phyloP scores from a whole-genome alignment of 257 asterid genomes.

The Marsdenia floribunda region DNA sequence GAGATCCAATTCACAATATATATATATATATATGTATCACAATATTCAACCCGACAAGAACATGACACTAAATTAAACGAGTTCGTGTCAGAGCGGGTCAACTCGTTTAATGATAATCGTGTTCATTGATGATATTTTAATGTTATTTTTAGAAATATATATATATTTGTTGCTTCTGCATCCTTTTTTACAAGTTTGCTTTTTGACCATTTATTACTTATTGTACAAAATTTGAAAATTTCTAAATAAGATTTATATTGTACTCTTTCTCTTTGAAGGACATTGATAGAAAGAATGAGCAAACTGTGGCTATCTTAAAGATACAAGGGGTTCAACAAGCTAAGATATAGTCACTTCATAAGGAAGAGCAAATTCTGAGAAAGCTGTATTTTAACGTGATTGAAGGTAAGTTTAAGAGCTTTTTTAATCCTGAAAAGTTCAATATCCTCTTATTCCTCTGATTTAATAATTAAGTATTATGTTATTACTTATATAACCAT shows the following conservation, averaged over 20 bases:
- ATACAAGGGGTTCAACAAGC: constrained; percentile 95
- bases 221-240: not conserved
- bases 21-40: no score
- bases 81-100: no score
- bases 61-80: no score
- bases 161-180: constrained; percentile 8
- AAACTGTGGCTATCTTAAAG: constrained; percentile 88
- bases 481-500: constrained; percentile 16
- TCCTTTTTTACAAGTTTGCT: not conserved
- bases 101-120: no score
- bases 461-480: constrained; percentile 4
- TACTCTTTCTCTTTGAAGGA: constrained; percentile 40
- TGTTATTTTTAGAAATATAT: no score
- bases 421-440: constrained; percentile 7
- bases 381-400: constrained; percentile 87
- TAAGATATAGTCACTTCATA: constrained; percentile 87
- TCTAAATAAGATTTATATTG: not conserved
- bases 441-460: not conserved
- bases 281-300: constrained; percentile 92
- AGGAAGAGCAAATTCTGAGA: constrained; percentile 86
- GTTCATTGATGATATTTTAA: no score
- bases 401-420: constrained; percentile 52
- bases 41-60: no score
- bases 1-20: no score
- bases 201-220: not conserved